Evolutionary conservation across 225 moss, liverwort and hornwort genomes (phyloP), one percentile per base, ranked within the genome.

Genomic region (Sphagnum contortum): DNA sequence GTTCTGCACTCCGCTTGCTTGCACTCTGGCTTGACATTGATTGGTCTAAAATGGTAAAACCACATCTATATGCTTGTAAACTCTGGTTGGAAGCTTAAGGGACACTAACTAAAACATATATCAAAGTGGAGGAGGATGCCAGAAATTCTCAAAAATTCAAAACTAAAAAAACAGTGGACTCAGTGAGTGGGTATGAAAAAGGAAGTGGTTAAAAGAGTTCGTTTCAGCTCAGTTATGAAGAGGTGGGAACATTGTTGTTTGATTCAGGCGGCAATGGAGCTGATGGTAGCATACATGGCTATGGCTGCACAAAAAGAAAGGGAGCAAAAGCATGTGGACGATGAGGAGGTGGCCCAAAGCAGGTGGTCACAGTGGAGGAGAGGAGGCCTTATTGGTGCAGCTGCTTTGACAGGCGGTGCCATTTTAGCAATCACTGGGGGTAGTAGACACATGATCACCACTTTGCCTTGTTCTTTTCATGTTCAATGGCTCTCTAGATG

Each of bases 231-330:
- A 29, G 29, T 29, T 29, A 29, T 29, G 29, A 29, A 29, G 29
- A 29, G 29, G 29, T 29, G 29, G 29, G 29, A 29, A 29, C 29
- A 6, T 47, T 57, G 45, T 14, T 45, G 10, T 10, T 5, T 69
- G 66, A 74, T 74, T 73, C 88, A 92, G 96, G 91, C 82, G 75
- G 93, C 89, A 72, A 84, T 91, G 76, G 98, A 98, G 79, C 82
- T 98, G 48, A 86, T 98, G 98, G 98, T 98, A 76, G 91, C 98
- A 64, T 88, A 98, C 76, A 88, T 89, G 81, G 98, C 98, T 64
- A 83, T 93, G 82, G 93, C 91, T 55, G 87, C 91, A 67, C 88
- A 84, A 69, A 91, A 81, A 63, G 89, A 89, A 72, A 88, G 73
- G 69, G 86, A 91, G 68, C 81, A 71, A 59, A 66, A 51, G 57